Evolutionary conservation across 805 yeast genomes (phyloP), one percentile per base, ranked within the genome.

Genomic region (Wickerhamomyces canadensis): DNA sequence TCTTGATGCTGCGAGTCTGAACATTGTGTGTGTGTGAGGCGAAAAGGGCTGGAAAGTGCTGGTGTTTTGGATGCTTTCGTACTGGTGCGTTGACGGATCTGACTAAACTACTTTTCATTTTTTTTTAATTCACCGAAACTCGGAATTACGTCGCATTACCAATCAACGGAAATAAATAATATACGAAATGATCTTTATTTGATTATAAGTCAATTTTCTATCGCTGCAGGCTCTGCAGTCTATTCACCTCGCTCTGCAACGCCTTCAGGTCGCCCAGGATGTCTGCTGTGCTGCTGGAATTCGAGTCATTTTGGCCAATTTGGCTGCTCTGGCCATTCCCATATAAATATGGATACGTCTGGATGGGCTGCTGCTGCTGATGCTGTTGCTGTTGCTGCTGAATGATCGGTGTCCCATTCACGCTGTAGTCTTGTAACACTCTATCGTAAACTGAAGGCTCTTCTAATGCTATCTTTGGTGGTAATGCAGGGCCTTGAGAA

Each of bases 221-320:
- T 7, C 32, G 17, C 13, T 31, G 41, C 13, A 30, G 32, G 14
- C 34, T 31, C 24, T 61, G 61, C 26, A 81, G 61, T 36, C 70
- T 67, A 48, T 82, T 83, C 17, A 82, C 86, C 55, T 82, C 88
- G 26, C 70, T 80, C 49, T 81, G 86, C 33, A 82, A 64, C 8
- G 81, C 81, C 50, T 72, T 72, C 40, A 82, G 62, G 51, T 81
- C 83, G 33, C 80, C 79, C 46, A 82, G 57, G 17, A 81, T 74
- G 42, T 80, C 76, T 4, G 71, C 51, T 1, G 62, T 45, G 27
- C 51, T 43, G 21, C 45, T 40, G 6, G 46, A 34, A 7, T 31
- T 33, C 9, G 33, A 30, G 4, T 18, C 17, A 27, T 16, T 29
- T 6, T 34, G n/a, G 22, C 31, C 18, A 25, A n/a, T n/a, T n/a